Evolutionary conservation across 768 basidiomycete species (phyloP).

Genomic region (Paxillus ammoniavirescens): DNA sequence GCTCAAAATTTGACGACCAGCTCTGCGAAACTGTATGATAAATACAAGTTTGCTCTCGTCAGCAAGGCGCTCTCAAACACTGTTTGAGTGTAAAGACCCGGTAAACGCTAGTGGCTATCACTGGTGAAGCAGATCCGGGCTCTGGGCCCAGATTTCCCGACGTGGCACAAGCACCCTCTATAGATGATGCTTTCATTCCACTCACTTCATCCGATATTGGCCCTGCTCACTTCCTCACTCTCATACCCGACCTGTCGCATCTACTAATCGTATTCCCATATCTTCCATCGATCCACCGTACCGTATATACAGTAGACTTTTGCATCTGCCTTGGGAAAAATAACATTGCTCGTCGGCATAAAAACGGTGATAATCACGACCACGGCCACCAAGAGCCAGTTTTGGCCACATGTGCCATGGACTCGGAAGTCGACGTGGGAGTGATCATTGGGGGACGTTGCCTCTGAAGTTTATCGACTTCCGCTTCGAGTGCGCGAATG

Average conservation of each 20-base stretch:
- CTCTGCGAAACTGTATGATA: slow-evolving; percentile 72
- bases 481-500: slow-evolving; percentile 55
- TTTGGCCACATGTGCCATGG: neutral
- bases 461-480: slow-evolving; percentile 45
- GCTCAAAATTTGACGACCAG: slow-evolving; percentile 36
- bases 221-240: neutral
- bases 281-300: neutral
- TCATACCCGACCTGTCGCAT: neutral
- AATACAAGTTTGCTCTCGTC: slow-evolving; percentile 59
- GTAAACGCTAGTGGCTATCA: neutral
- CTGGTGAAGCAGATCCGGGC: neutral
- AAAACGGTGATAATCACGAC: neutral
- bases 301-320: slow-evolving; percentile 14
- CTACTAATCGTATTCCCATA: neutral
- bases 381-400: slow-evolving; percentile 23
- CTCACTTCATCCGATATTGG: neutral
- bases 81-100: slow-evolving; percentile 12
- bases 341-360: neutral
- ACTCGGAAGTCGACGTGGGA: neutral
- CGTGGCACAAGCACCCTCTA: neutral
- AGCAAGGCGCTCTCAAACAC: slow-evolving; percentile 39
- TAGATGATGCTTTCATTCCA: neutral
- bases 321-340: neutral
- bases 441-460: slow-evolving; percentile 3
- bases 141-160: neutral